A percentile compares a stretch with the other conserved stretches of the same genome.
Evolutionary conservation across 345 rosid species (phyloP).

Genomic region (Firmiana major): DNA sequence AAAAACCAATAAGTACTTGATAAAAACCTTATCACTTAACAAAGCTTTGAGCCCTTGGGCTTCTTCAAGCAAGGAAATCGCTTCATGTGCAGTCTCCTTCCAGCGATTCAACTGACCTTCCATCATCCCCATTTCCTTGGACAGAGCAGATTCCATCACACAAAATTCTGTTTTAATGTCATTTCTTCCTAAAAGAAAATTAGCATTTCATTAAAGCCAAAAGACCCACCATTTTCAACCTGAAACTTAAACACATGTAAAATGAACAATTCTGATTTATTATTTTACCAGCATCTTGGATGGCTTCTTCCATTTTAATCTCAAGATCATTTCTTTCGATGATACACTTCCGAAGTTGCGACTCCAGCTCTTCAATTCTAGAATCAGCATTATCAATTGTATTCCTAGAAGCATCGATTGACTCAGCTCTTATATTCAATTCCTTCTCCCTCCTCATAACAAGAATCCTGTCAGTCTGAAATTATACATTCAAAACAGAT

Average conservation of each 20-base stretch:
- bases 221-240: constrained; percentile 15
- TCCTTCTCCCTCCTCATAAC: constrained; percentile 80
- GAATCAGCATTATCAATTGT: constrained; percentile 43
- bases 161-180: constrained; percentile 82
- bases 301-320: constrained; percentile 78
- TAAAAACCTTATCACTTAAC: constrained; percentile 58
- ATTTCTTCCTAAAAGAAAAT: constrained; percentile 58
- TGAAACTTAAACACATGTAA: neutral
- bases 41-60: constrained; percentile 53
- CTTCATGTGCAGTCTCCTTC: constrained; percentile 85
- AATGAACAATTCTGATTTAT: neutral
- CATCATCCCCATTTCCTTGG: constrained; percentile 95
- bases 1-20: neutral
- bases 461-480: constrained; percentile 76
- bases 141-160: constrained; percentile 87
- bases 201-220: constrained; percentile 16
- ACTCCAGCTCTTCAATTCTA: constrained; percentile 65
- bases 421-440: constrained; percentile 56
- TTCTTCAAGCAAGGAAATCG: constrained; percentile 64
- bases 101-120: constrained; percentile 86
- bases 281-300: constrained; percentile 75
- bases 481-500: constrained; percentile 26
- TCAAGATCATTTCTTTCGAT: constrained; percentile 83
- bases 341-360: constrained; percentile 66
- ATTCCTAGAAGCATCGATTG: constrained; percentile 59